These are phyloP conservation scores for Coniochaeta sp. DNA, from an alignment of 2,329 filamentous ascomycete species.

Conservation along the genomic window DNA sequence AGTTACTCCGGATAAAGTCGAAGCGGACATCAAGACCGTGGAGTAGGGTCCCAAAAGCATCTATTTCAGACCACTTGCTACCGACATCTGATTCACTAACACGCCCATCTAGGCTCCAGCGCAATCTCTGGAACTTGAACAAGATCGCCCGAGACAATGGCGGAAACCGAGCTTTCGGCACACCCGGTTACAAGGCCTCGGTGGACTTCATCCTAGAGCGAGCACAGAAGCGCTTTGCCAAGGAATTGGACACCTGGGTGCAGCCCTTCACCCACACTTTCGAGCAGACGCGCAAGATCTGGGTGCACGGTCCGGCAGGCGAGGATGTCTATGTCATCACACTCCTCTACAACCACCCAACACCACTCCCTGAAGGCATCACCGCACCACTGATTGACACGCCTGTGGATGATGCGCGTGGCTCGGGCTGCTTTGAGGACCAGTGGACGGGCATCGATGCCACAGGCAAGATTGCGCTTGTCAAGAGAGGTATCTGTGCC, in stretches of 20 bases:
- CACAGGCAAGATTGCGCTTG: slow-evolving; percentile 33
- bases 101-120: slow-evolving; percentile 33
- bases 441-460: slow-evolving; percentile 37
- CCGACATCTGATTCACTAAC: background rate
- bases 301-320: slow-evolving; percentile 35
- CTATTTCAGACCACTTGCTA: background rate
- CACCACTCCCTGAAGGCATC: slow-evolving; percentile 24
- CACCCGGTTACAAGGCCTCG: slow-evolving; percentile 51
- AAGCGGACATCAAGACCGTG: slow-evolving; percentile 28
- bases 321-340: slow-evolving; percentile 33
- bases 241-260: slow-evolving; percentile 33
- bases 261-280: slow-evolving; percentile 40
- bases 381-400: slow-evolving; percentile 26
- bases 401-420: slow-evolving; percentile 23
- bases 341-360: slow-evolving; percentile 39
- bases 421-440: slow-evolving; percentile 32
- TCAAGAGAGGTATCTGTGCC: slow-evolving; percentile 35
- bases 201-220: slow-evolving; percentile 48
- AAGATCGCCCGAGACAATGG: slow-evolving; percentile 46
- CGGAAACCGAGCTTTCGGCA: slow-evolving; percentile 52
- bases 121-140: slow-evolving; percentile 46
- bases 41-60: slow-evolving; percentile 19
- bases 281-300: slow-evolving; percentile 31
- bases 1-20: slow-evolving; percentile 30
- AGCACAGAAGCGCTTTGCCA: slow-evolving; percentile 26